Evolutionary conservation across 768 basidiomycete species (phyloP).

Genomic region (Coprinopsis marcescibilis): DNA sequence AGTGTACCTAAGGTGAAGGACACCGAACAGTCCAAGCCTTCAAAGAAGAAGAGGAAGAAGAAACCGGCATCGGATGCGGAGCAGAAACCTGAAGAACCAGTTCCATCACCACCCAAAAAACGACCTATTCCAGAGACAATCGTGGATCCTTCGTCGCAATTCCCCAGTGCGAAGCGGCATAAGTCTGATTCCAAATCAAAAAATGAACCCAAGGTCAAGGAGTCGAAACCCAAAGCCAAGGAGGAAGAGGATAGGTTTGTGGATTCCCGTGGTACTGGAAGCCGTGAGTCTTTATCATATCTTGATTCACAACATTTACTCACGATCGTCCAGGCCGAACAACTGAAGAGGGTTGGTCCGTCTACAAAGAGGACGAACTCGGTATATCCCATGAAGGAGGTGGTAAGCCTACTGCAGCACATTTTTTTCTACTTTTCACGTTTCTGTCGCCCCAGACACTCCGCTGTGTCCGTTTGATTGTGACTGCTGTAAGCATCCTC

Average conservation of each 20-base stretch:
- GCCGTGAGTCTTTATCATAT: conserved; percentile 44
- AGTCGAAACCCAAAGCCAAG: conserved; percentile 16
- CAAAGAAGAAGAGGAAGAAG: conserved; percentile 42
- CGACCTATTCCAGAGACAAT: conserved; percentile 54
- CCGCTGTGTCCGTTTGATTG: conserved; percentile 87
- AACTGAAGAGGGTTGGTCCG: conserved; percentile 74
- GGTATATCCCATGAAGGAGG: conserved; percentile 64
- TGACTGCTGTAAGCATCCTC: conserved; percentile 62
- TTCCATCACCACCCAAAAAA: conserved; percentile 24
- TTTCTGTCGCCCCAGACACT: conserved; percentile 49
- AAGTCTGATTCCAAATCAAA: conserved; percentile 6
- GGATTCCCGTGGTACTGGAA: conserved; percentile 70
- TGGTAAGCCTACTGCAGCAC: conserved; percentile 40
- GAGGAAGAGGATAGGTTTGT: conserved; percentile 48
- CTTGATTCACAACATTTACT: conserved; percentile 5
- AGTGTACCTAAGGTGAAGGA: conserved; percentile 1
- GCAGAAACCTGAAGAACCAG: conserved; percentile 8
- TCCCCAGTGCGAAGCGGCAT: conserved; percentile 5
- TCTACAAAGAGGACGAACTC: conserved; percentile 82
- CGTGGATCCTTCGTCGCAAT: conserved; percentile 51
- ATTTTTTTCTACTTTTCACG: conserved; percentile 18
- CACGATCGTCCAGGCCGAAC: conserved; percentile 49
- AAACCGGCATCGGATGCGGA: conserved; percentile 24
- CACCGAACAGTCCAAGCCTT: conserved; percentile 14
- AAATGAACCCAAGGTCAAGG: conserved; percentile 18